Percentiles rank a stretch among this genome's conserved stretches.
Evolutionary conservation across 176 grass and related monocot species (phyloP).

Genomic region (Aegilops longissima): DNA sequence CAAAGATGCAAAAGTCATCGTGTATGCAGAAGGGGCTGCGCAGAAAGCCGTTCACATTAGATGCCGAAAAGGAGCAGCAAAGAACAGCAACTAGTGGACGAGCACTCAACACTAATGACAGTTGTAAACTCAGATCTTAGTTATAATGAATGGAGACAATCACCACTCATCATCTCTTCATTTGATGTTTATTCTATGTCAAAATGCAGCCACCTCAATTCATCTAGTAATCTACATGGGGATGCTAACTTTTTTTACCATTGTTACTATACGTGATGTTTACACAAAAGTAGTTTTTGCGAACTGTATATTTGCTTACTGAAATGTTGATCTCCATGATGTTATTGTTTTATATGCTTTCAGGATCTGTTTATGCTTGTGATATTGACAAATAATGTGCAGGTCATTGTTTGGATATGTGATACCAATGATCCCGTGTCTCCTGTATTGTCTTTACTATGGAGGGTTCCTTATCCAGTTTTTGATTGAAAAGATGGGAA

Average conservation of each 20-base stretch:
- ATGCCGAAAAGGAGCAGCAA: no score
- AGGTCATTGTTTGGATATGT: constrained; percentile 78
- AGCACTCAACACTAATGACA: no score
- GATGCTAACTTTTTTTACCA: neutral
- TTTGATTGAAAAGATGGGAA: constrained; percentile 96
- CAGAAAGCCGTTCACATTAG: no score
- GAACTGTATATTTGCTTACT: neutral
- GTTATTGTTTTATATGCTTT: constrained; percentile 8
- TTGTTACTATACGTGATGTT: neutral
- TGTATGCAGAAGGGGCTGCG: no score
- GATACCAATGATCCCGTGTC: constrained; percentile 66
- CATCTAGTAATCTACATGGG: neutral
- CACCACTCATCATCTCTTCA: neutral
- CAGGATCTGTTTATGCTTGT: constrained; percentile 11
- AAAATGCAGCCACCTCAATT: neutral
- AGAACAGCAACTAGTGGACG: no score
- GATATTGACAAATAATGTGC: constrained; percentile 45
- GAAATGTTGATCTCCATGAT: constrained; percentile 1
- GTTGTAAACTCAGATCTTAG: neutral
- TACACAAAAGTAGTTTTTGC: neutral
- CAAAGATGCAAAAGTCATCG: no score
- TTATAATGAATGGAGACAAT: neutral
- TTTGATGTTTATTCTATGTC: neutral
- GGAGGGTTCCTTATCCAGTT: constrained; percentile 92
- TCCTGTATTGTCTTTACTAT: constrained; percentile 80